Evolutionary conservation across 306 rosid genomes (phyloP).

Genomic region (Luffa aegyptiaca): DNA sequence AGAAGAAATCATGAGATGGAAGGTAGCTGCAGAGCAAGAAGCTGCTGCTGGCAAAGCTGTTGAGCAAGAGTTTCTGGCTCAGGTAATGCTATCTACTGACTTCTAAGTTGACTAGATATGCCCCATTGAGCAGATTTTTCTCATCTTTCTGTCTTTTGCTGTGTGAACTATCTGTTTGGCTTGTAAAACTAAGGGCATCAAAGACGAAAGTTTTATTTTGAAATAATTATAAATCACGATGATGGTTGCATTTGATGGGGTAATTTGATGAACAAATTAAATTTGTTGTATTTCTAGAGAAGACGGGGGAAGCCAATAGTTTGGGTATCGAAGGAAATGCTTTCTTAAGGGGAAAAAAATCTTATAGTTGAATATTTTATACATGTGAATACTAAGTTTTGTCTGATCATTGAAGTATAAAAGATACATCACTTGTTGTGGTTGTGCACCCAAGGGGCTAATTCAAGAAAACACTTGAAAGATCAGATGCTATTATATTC

Average conservation of each 20-base stretch:
- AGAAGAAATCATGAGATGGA: conserved; percentile 98
- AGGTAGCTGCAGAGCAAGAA: conserved; percentile 96
- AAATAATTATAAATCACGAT: not conserved
- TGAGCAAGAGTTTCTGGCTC: conserved; percentile 77
- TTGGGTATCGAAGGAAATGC: not conserved
- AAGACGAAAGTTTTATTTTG: not conserved
- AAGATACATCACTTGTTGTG: not conserved
- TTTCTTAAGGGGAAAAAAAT: not conserved
- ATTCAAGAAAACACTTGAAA: not conserved
- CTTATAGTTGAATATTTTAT: not conserved
- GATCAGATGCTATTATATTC: not conserved
- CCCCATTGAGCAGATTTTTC: not conserved
- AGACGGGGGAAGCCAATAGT: not conserved
- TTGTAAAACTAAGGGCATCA: not conserved
- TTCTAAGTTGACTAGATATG: not conserved
- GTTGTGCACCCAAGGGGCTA: not conserved
- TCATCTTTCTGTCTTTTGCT: not conserved
- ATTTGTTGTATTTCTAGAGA: not conserved
- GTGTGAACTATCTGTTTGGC: not conserved
- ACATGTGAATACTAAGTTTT: not conserved
- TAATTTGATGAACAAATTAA: not conserved
- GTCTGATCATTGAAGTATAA: not conserved
- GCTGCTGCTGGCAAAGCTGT: conserved; percentile 95
- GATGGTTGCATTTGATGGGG: not conserved
- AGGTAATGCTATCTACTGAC: conserved; percentile 41